Evolutionary conservation across 345 rosid genomes (phyloP).

Genomic region (Abelmoschus esculentus): DNA sequence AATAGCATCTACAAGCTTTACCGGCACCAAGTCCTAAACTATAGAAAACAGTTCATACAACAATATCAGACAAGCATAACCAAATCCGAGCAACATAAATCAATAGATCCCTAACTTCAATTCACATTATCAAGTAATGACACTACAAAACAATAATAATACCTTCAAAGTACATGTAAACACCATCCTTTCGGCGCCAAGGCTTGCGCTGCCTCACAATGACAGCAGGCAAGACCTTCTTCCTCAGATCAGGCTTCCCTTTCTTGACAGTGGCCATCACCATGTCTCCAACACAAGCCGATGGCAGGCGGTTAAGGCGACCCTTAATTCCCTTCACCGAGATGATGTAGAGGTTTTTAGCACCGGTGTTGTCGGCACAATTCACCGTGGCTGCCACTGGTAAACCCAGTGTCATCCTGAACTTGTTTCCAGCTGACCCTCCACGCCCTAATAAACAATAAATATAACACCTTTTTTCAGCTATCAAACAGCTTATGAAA

Average conservation of each 20-base stretch:
- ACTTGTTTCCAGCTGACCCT: conserved; percentile 89
- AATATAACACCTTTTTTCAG: not conserved
- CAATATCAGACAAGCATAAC: not conserved
- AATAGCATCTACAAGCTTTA: not conserved
- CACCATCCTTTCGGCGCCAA: conserved; percentile 98
- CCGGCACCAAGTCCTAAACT: not conserved
- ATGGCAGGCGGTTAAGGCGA: conserved; percentile 76
- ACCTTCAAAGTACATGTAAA: conserved; percentile 94
- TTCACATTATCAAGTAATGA: not conserved
- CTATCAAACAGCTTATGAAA: not conserved
- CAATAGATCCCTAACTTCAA: not conserved
- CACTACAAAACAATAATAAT: not conserved
- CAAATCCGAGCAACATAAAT: not conserved
- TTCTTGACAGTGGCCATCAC: conserved; percentile 96
- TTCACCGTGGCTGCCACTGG: conserved; percentile 97
- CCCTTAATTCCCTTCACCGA: conserved; percentile 95
- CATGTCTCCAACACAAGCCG: conserved; percentile 95
- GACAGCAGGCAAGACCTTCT: conserved; percentile 95
- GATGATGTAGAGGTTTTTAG: conserved; percentile 90
- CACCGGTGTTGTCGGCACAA: conserved; percentile 96
- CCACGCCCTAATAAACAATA: conserved; percentile 54
- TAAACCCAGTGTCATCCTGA: conserved; percentile 95
- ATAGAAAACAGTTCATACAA: not conserved
- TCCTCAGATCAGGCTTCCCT: conserved; percentile 91
- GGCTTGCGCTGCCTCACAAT: conserved; percentile 94